phyloP scores from a whole-genome alignment of 257 asterid species.

The Nicotiana paniculata region DNA sequence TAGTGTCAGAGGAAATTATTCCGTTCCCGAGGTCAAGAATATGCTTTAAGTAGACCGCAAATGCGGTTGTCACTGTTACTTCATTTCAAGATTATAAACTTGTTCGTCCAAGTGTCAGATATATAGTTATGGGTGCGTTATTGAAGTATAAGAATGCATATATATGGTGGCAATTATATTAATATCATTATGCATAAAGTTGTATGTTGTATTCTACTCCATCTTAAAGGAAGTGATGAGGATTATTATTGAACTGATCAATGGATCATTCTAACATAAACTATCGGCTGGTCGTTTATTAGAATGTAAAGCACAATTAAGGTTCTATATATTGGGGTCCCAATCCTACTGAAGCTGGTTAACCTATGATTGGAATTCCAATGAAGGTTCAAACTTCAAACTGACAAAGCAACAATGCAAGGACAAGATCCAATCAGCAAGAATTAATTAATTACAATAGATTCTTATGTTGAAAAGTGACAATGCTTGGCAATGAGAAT shows the following conservation, averaged over 20 bases:
- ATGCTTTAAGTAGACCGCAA: too few species aligned
- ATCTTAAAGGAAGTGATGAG: background rate
- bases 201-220: background rate
- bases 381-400: constrained; percentile 2
- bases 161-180: background rate
- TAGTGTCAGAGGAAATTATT: too few species aligned
- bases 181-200: background rate
- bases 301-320: background rate
- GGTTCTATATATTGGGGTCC: background rate
- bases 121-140: too few species aligned
- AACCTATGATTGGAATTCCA: constrained; percentile 19
- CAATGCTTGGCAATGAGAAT: background rate
- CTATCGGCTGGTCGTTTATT: background rate
- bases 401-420: constrained; percentile 14
- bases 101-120: background rate
- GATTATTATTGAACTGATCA: background rate
- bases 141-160: too few species aligned
- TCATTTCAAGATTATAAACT: background rate
- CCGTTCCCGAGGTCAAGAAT: too few species aligned
- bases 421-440: constrained; percentile 15
- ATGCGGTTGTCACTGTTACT: too few species aligned
- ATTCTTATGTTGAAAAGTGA: background rate
- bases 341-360: background rate
- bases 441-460: background rate
- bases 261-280: background rate